Evolutionary conservation across 352 stramenopile species (phyloP).

Genomic region (Globisporangium heterothallicum): DNA sequence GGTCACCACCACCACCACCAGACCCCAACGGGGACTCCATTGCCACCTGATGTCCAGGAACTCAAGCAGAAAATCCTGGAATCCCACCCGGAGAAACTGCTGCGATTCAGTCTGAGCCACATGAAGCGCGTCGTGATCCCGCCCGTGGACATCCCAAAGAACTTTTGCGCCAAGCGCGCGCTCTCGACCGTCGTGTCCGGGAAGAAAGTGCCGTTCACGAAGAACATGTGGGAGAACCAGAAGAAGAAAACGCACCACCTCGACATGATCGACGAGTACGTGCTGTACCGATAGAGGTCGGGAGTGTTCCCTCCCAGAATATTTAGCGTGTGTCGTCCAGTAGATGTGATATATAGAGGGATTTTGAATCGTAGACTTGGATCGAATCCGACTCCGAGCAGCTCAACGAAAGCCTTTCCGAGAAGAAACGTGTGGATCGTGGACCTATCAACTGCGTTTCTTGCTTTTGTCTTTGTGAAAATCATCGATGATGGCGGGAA

Average conservation of each 20-base stretch:
- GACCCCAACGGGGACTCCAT: conserved; percentile 17
- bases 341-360: conserved; percentile 1
- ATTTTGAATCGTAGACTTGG: too few relatives aligned
- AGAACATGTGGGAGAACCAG: conserved; percentile 62
- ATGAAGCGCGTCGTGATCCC: conserved; percentile 58
- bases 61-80: conserved; percentile 57
- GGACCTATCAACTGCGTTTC: not conserved
- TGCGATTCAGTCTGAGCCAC: conserved; percentile 52
- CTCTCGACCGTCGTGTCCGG: conserved; percentile 41
- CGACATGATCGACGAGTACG: conserved; percentile 45
- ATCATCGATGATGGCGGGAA: too few relatives aligned
- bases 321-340: not conserved
- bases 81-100: conserved; percentile 31
- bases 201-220: conserved; percentile 57
- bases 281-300: conserved; percentile 22
- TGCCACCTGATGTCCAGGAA: conserved; percentile 41
- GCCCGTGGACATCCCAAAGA: conserved; percentile 47
- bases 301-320: not conserved
- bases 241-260: conserved; percentile 44
- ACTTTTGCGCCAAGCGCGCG: conserved; percentile 34
- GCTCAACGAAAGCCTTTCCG: not conserved
- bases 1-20: conserved; percentile 33
- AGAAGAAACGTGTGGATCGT: not conserved
- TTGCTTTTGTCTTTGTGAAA: not conserved
- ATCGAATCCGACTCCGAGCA: too few relatives aligned